Base-by-base conservation (phyloP, 2,329 filamentous ascomycete species). In the Colletotrichum sp. region DNA sequence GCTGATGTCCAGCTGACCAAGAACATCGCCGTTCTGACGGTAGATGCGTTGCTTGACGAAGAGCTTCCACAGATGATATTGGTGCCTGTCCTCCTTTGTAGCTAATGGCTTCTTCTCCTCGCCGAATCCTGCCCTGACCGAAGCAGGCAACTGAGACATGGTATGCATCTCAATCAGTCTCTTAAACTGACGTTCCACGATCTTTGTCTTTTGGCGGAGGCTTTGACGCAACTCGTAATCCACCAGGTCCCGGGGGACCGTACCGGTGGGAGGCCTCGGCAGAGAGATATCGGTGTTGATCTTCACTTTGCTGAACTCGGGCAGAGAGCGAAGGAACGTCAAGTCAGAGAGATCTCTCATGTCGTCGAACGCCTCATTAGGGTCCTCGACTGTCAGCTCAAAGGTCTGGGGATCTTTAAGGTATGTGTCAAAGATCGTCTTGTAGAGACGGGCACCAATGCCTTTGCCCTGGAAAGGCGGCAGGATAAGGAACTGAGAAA, bases 331-430 rank as follows among this genome's bases (percentile, higher is more conserved):
- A 5, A 97, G 87, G 78, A 92, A 92, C 6, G 88, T 86, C 36
- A 96, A 86, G 80, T 97, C 95, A 79, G 92, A 93, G 67, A 93
- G 87, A 81, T 97, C 95, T 78, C 95, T 91, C 80, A 97, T 87
- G 75, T 95, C 92, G 80, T 97, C 94, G 79, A 97, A 97, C 1
- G 90, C 92, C 81, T 96, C 94, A 80, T 95, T 98, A 0, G 97
- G 97, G 77, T 98, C 96, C 85, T 99, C 97, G 8, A 99, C 93
- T 0, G 96, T 97, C 80, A 99, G 91, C 82, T 98, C 96, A 70
- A 92, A 89, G 9, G 96, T 94, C 76, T 93, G 92, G 0, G 90
- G 84, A 72, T 94, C 91, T 39, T 91, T 88, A 74, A 94, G 89
- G 78, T 95, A 94, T 78, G 92, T 86, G 9, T 90, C 86, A 81